Evolutionary conservation across 2,329 filamentous ascomycete species (phyloP), one percentile per base, ranked within the genome.

Genomic region (Hymenoscyphus occultus): DNA sequence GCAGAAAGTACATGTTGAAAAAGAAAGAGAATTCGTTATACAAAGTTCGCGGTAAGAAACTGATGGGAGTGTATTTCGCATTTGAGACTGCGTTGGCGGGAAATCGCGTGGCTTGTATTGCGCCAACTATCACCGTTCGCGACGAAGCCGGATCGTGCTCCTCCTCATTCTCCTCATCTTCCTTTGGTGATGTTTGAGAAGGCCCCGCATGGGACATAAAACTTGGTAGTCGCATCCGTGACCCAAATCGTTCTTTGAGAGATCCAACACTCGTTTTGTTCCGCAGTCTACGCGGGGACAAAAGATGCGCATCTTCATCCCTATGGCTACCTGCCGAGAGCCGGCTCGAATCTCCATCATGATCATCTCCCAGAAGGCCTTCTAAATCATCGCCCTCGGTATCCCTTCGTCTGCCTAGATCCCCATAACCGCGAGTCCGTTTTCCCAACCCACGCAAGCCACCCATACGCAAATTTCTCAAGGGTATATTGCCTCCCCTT

Each of bases 11-110:
- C 82, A 98, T 92, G 83, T 99, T 99, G 83, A 99, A 97, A 80
- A 99, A 99, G 81, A 98, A 99, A 66, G 94, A 97, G 77, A 99
- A 99, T 76, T 99, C 95, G 79, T 98, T 98, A 79, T 97, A 99
- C 28, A 99, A 82, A 0, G 95, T 99, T 61, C 94, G 84, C 2
- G 96, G 96, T 14, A 99, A 84, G 78, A 99, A 99, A 61, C 91
- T 97, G 81, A 93, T 90, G 0, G 93, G 88, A 39, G 94, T 98
- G 77, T 99, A 99, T 82, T 98, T 99, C 63, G 95, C 94, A 76
- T 99, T 98, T 42, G 94, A 98, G 59, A 99, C 86, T 64, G 92
- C 85, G 77, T 99, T 99, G 9, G 91, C 87, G 10, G 95, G 94
- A 76, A 94, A 98, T 70, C 90, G 88, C 60, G 88, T 82, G 35